These are phyloP conservation scores for Rhytidiadelphus loreus DNA, from an alignment of 225 moss, liverwort and hornwort species.

Conservation along the genomic window DNA sequence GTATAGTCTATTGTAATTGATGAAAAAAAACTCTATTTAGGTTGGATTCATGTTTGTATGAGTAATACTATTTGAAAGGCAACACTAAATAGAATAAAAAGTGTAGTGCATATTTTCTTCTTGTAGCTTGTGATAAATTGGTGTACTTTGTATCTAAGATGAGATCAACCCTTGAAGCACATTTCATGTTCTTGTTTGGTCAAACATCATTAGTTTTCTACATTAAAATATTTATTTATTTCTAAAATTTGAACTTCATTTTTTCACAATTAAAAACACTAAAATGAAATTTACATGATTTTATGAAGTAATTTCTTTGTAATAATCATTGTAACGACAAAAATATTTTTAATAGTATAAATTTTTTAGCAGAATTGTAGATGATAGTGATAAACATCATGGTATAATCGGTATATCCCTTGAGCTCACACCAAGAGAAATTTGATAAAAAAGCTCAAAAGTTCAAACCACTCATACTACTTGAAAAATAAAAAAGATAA, in stretches of 20 bases:
- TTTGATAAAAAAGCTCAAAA: not conserved
- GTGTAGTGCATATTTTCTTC: not conserved
- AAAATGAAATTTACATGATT: not conserved
- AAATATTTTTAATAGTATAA: not conserved
- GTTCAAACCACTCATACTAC: too few species aligned
- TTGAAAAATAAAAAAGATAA: not conserved
- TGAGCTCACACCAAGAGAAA: not conserved
- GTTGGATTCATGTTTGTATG: not conserved
- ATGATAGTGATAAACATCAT: not conserved
- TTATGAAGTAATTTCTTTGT: not conserved
- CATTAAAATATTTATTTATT: not conserved
- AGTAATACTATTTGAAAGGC: accelerated
- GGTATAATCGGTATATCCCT: not conserved
- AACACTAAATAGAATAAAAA: not conserved
- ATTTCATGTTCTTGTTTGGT: accelerated
- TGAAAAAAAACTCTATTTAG: not conserved
- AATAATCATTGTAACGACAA: not conserved
- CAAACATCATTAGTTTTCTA: not conserved
- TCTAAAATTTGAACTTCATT: not conserved
- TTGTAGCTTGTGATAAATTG: not conserved
- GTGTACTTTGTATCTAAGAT: not conserved
- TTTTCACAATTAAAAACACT: not conserved
- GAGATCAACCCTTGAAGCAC: not conserved
- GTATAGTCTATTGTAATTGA: not conserved
- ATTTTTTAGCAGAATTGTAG: not conserved